Evolutionary conservation across 208 protist species (phyloP), one percentile per base, ranked within the genome.

Genomic region (Leishmania arabica): DNA sequence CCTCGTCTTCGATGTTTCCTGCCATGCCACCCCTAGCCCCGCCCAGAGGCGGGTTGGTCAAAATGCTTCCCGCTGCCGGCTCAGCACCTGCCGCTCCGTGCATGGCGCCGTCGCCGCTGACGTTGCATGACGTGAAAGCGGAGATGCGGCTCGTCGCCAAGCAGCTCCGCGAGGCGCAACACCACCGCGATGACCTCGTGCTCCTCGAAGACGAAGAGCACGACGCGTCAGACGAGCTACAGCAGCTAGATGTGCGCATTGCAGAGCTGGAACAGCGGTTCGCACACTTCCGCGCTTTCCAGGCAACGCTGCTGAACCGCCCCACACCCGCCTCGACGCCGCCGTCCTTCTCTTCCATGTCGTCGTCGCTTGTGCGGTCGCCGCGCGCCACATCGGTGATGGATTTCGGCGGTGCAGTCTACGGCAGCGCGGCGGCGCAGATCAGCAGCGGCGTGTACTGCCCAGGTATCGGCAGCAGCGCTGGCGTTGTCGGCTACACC

Each of bases 151-250:
- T 70, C 19, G 64, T 94, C 40, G 85, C 89, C 1, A 68, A 77
- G 76, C 84, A 89, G 75, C 89, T 96, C 27, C 87, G 89, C 11
- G 58, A 66, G 58, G 89, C 87, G 21, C 91, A 95, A 75, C 89
- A 88, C 68, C 79, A 74, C 15, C 90, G 92, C 47, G 92, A 97
- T 56, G 92, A 97, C 42, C 73, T 95, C 34, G 74, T 97, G 34
- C 80, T 95, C 9, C 77, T 88, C 21, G 91, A 97, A 77, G 90
- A 95, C 77, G 93, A 95, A 81, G 86, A 94, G 71, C 78, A 92
- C 80, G 90, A 97, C 83, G 73, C 79, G 6, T 87, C 78, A 9
- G 45, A 24, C 19, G 83, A 84, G 77, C 75, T 95, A 17, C 74
- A n/a, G 34, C 82, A 84, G 62, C 75, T 89, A 7, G 93, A 97